Base-by-base conservation (phyloP, 495 filamentous ascomycete genomes). In the Aspergillus mulundensis region DNA sequence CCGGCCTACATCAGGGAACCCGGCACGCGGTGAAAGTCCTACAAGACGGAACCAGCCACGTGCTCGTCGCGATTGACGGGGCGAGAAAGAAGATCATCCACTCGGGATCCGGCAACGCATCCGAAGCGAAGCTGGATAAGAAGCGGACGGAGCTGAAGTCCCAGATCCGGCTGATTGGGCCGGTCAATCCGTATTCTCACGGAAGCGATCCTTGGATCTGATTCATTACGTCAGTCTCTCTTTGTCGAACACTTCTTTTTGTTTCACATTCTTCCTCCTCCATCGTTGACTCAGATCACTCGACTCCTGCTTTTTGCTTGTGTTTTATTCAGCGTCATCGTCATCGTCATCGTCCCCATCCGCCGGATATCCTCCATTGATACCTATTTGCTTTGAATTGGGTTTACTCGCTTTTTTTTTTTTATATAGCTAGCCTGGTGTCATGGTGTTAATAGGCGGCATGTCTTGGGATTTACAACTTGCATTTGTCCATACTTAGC, bases 91-190 rank as follows among this genome's bases (percentile, higher is more conserved):
- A 66, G 58, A 68, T 74, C 38, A 58, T 52, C 32, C 62, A 70
- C 38, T 40, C 38, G 5, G n/a, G 38, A 3, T 40, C 38, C 12
- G n/a, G 38, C 3, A 40, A 6, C 18, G n/a, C 14, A 6, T 6
- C 38, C n/a, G 38, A 12, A 18, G 54, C 66, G 23, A 68, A 70
- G 36, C 61, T 66, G 14, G 70, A 75, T 40, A 67, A 67, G 16
- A 61, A 70, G 15, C 67, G 74, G 28, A 70, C 68, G 40, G 56
- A 66, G 39, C 28, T 79, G 55, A 80, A 78, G 64, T 65, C 68
- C 14, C 70, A 71, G 50, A 80, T 81, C 42, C 71, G 70, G 40
- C 43, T 79, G 5, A 59, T 80, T 49, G 71, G 74, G 14, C 66
- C 72, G 14, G 66, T 73, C 3, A 73, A 75, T 32, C 66, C 70